Conservation (phyloP, 495 filamentous ascomycete species). For the Bryoglossum gracile region DNA sequence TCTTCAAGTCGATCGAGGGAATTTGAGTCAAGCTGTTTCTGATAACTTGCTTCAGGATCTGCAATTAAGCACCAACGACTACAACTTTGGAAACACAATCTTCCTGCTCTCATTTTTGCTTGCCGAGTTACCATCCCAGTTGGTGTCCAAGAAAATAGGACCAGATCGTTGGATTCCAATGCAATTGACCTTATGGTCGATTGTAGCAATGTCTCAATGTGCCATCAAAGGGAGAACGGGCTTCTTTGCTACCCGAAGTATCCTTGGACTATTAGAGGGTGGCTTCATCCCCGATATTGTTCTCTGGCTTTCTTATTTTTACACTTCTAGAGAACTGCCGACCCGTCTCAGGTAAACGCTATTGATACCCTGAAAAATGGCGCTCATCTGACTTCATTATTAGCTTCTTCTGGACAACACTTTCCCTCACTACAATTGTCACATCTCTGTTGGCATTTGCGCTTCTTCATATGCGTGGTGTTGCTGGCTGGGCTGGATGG, state of each 20-base stretch:
- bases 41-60: slow-evolving; percentile 51
- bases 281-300: slow-evolving; percentile 49
- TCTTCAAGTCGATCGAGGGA: slow-evolving; percentile 51
- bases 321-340: slow-evolving; percentile 61
- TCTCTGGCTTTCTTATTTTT: slow-evolving; percentile 72
- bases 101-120: not conserved
- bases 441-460: slow-evolving; percentile 47
- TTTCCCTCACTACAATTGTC: slow-evolving; percentile 43
- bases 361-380: too few relatives aligned
- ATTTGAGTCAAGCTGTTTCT: slow-evolving; percentile 46
- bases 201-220: slow-evolving; percentile 56
- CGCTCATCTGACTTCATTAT: too few relatives aligned
- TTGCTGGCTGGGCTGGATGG: slow-evolving; percentile 47
- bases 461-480: slow-evolving; percentile 43
- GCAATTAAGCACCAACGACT: slow-evolving; percentile 42
- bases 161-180: slow-evolving; percentile 87
- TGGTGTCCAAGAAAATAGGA: slow-evolving; percentile 58
- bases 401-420: slow-evolving; percentile 62
- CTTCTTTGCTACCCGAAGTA: slow-evolving; percentile 55
- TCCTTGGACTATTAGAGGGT: slow-evolving; percentile 68
- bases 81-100: slow-evolving; percentile 26
- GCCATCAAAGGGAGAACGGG: slow-evolving; percentile 49
- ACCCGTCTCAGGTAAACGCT: too few relatives aligned
- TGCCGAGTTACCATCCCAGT: slow-evolving; percentile 32
- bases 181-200: too few relatives aligned